Base-by-base conservation (phyloP, 768 basidiomycete genomes). In the Hygrocybe coccinea region DNA sequence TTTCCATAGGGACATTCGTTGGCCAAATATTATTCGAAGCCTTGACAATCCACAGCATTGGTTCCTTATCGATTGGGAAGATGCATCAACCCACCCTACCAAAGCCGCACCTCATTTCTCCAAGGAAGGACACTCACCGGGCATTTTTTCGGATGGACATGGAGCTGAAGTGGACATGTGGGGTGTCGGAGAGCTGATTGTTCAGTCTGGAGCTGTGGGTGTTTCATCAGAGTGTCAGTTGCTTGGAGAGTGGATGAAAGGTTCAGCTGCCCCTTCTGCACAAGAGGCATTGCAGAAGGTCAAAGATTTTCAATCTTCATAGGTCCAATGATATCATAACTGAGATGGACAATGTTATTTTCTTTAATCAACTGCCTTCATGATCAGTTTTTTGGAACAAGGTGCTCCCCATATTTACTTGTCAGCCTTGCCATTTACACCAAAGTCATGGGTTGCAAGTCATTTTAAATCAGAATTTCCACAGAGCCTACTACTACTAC, bases 11-110 rank as follows among this genome's bases (percentile, higher is more conserved):
- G 67, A 66, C 50, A 65, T 68, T 37, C 51, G 65, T 22, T 63
- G 62, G 62, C 34, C 45, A 5, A 67, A 69, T 56, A 55, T 70
- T 52, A 57, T 70, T 17, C 63, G 54, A 34, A 22, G 56, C 8
- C 11, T 49, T 29, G 59, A 63, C 33, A 64, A 69, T 57, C 33
- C 37, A 11, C 43, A 52, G 9, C 57, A 62, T 50, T 70, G 68
- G 68, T 66, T 69, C 44, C 46, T 69, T 15, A 67, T 69, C 47
- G 68, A 69, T 55, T 69, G 65, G 65, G 47, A 49, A 49, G 17
- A 49, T 34, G 47, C 47, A 49, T 29, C 24, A 15, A 15, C 47
- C 14, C 24, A 19, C 12, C 47, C 47, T 15, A 49, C 47, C 10
- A 34, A 49, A 35, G 47, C 47, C 15, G 9, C 33, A 41, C 15